Base-by-base conservation (phyloP, 2,329 filamentous ascomycete genomes). In the Nigrospora osmanthi region DNA sequence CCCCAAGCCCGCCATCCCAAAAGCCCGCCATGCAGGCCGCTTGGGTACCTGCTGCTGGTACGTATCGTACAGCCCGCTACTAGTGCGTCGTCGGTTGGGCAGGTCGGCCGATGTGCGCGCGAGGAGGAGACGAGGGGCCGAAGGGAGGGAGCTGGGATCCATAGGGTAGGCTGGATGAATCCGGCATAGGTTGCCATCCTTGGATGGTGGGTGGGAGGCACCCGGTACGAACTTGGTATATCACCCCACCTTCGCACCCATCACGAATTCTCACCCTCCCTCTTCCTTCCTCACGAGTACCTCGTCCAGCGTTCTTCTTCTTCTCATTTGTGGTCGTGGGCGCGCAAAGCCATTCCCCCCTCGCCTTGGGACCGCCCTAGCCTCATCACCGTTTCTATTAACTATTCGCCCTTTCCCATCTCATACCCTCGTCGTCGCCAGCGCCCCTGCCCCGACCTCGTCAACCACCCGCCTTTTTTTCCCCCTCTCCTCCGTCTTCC, bases 301-400 rank as follows among this genome's bases (percentile, higher is more conserved):
- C 64, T 73, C 73, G 72, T 79, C 73, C 69, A 66, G 66, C 70
- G 60, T 75, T 75, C 70, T n/a, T 72, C 72, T 76, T 75, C 71
- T 74, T 71, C 66, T 70, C 64, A 71, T 70, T 72, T 69, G 67
- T 69, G 72, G 73, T 69, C 72, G 70, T 71, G 73, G 76, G 78
- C 71, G 80, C 77, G 72, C 71, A 73, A 73, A 72, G 71, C 75
- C 75, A 71, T 35, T n/a, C n/a, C 34, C 34, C 71, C 71, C 73
- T 70, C 61, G 64, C 68, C 59, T 66, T 73, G 69, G 72, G 76
- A 75, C 68, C 71, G 70, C 73, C 72, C 70, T 67, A 65, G 66
- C 69, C 69, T 68, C 61, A 66, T 65, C 65, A 67, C 59, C 58
- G 59, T 63, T 66, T 67, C 65, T 65, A 61, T 60, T 67, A 68